phyloP scores from a whole-genome alignment of 192 early-diverging fungal species.

The Dissophora ornata region DNA sequence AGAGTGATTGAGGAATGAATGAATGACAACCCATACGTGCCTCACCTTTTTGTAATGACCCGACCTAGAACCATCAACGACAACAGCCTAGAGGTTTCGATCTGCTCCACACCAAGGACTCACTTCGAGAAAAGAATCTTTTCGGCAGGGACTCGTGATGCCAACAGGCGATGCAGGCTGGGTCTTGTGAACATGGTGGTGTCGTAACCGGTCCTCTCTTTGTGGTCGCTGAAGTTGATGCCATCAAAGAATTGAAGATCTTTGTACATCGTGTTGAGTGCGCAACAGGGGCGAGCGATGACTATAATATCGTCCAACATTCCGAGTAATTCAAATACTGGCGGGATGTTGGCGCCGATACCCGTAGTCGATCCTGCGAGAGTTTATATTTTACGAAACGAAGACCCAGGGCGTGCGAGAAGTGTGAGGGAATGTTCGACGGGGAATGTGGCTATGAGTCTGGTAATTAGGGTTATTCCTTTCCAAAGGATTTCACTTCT shows the following conservation, averaged over 20 bases:
- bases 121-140: constrained; percentile 9
- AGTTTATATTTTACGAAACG: too few relatives aligned
- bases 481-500: constrained; percentile 16
- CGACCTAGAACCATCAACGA: too few relatives aligned
- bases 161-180: constrained; percentile 3
- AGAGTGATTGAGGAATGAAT: too few relatives aligned
- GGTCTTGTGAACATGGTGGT: constrained; percentile 7
- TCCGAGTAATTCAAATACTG: constrained; percentile 8
- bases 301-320: neutral
- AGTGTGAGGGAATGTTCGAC: too few relatives aligned
- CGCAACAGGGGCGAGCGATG: constrained; percentile 1
- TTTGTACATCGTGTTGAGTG: neutral
- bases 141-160: constrained; percentile 13
- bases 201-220: constrained; percentile 7
- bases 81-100: too few relatives aligned
- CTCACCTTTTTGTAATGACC: too few relatives aligned
- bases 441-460: too few relatives aligned
- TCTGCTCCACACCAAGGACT: constrained; percentile 7
- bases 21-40: constrained; percentile 26
- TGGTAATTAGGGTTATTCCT: too few relatives aligned
- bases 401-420: too few relatives aligned
- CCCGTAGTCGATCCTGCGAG: constrained; percentile 7
- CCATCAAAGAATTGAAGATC: neutral
- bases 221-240: neutral
- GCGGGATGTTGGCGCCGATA: constrained; percentile 15